A percentile compares a stretch with the other conserved stretches of the same genome.
These are phyloP conservation scores for Sugiyamaella boreocaroliniensis DNA, from an alignment of 805 yeast genomes.

Conservation along the genomic window DNA sequence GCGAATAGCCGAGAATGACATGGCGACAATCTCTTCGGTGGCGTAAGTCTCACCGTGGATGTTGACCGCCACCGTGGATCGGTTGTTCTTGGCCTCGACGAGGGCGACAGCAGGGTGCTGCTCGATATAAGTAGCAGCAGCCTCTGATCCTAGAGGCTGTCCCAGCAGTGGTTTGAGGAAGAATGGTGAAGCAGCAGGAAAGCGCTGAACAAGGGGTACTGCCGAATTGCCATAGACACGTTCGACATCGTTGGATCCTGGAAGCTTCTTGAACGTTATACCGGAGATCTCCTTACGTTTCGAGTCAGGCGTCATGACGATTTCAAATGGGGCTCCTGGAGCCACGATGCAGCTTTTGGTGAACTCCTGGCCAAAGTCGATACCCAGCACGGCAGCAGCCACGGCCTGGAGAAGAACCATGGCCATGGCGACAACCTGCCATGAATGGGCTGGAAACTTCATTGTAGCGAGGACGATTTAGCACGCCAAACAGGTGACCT, in stretches of 20 bases:
- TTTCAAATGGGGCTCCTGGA: conserved; percentile 82
- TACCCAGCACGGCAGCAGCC: conserved; percentile 62
- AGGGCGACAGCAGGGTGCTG: conserved; percentile 43
- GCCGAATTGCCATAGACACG: conserved; percentile 77
- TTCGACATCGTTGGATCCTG: conserved; percentile 32
- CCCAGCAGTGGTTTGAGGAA: conserved; percentile 72
- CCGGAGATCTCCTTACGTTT: conserved; percentile 86
- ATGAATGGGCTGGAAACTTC: neutral
- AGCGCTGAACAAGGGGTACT: conserved; percentile 58
- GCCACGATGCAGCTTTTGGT: conserved; percentile 85
- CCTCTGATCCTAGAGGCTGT: conserved; percentile 32
- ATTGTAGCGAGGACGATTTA: neutral
- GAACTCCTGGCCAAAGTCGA: conserved; percentile 84
- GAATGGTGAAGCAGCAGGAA: conserved; percentile 62
- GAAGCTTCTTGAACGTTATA: conserved; percentile 45
- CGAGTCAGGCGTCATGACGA: conserved; percentile 82
- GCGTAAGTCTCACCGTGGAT: conserved; percentile 45
- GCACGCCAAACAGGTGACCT: too few species aligned
- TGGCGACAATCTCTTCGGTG: conserved; percentile 77
- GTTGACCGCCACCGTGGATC: conserved; percentile 53
- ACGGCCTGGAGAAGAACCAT: conserved; percentile 11
- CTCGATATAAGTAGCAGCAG: conserved; percentile 43
- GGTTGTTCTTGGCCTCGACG: conserved; percentile 36
- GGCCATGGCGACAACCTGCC: neutral
- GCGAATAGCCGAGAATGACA: conserved; percentile 65